Evolutionary conservation across 176 grass and related monocot species (phyloP).

Genomic region (Alloteropsis semialata): DNA sequence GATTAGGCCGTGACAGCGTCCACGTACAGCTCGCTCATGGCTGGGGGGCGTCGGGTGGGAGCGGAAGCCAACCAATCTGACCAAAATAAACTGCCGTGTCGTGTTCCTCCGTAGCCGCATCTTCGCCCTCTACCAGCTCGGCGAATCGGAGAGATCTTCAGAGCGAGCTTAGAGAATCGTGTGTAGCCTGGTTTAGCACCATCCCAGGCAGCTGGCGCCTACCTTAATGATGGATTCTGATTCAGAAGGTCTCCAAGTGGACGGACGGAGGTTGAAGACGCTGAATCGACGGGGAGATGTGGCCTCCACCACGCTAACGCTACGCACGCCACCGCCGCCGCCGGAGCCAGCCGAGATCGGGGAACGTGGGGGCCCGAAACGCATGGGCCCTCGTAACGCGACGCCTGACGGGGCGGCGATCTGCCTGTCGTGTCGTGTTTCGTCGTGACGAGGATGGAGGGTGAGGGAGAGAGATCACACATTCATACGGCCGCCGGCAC

Average conservation of each 20-base stretch:
- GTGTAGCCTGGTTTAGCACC: not conserved
- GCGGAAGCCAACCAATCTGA: conserved; percentile 3
- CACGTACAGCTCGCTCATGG: conserved; percentile 31
- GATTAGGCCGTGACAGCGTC: conserved; percentile 2
- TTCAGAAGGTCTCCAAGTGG: not conserved
- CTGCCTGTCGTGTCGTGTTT: not conserved
- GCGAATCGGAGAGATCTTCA: not conserved
- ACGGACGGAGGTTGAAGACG: not conserved
- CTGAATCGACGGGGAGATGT: not conserved
- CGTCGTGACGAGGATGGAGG: not conserved
- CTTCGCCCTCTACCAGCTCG: not conserved
- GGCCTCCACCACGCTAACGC: conserved; percentile 9
- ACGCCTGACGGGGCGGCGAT: not conserved
- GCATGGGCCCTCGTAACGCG: not conserved
- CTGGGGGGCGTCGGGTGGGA: not conserved
- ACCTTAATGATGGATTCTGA: no score
- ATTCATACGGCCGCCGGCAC: not conserved
- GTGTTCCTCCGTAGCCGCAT: not conserved
- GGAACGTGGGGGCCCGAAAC: conserved; percentile 1
- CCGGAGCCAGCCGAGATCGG: not conserved
- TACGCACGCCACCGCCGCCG: not conserved
- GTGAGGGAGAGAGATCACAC: not conserved
- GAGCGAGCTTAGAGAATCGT: not conserved
- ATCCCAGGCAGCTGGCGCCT: not conserved
- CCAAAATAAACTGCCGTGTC: not conserved